These are phyloP conservation scores for Xylaria arbuscula DNA, from an alignment of 2,329 filamentous ascomycete species.

Conservation along the genomic window DNA sequence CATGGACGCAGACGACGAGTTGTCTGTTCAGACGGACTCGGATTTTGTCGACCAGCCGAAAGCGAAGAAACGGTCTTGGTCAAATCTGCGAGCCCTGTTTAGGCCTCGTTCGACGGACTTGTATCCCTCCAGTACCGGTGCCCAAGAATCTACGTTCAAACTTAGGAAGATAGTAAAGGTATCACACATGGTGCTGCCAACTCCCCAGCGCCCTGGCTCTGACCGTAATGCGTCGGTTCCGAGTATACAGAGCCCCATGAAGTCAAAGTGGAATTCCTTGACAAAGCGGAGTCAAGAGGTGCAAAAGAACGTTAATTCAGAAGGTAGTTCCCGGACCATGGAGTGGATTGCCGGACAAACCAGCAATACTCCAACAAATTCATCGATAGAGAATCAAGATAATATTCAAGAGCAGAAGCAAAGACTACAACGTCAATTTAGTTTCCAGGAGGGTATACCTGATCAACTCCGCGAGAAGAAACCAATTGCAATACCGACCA, in stretches of 20 bases:
- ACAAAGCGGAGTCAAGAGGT: background rate
- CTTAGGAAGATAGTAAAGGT: constrained; percentile 24
- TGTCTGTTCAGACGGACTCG: background rate
- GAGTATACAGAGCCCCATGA: constrained; percentile 8
- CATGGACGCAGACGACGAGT: constrained; percentile 13
- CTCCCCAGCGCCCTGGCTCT: background rate
- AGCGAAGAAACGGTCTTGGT: constrained; percentile 36
- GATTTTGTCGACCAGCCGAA: constrained; percentile 15
- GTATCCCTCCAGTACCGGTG: constrained; percentile 13
- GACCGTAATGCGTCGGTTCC: constrained; percentile 3
- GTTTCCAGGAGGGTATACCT: constrained; percentile 29
- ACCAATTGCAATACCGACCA: background rate
- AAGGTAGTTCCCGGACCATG: constrained; percentile 9
- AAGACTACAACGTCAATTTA: constrained; percentile 28
- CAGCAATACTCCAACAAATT: constrained; percentile 4
- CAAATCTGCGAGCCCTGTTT: constrained; percentile 32
- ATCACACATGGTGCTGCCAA: constrained; percentile 4
- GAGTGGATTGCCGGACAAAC: constrained; percentile 26
- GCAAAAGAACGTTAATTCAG: constrained; percentile 12
- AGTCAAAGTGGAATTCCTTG: constrained; percentile 8
- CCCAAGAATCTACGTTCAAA: constrained; percentile 28
- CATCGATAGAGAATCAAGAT: constrained; percentile 7
- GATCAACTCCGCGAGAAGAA: constrained; percentile 17
- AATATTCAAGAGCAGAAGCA: constrained; percentile 5
- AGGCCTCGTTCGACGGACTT: constrained; percentile 25